phyloP scores from a whole-genome alignment of 2,329 filamentous ascomycete species.

The Cryphonectria nitschkei region DNA sequence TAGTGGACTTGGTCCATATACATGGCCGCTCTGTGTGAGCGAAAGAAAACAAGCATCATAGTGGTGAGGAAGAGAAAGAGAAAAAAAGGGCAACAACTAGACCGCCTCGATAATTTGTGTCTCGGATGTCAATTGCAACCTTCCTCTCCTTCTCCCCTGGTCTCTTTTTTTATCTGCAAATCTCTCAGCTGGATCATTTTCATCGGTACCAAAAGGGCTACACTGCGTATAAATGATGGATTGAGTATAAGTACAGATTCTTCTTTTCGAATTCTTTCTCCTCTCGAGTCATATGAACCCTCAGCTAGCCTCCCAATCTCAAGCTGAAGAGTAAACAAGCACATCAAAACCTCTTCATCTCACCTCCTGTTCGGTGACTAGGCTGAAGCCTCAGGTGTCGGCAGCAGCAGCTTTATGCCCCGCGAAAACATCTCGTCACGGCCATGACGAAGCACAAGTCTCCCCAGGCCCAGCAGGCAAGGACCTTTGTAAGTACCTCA shows the following conservation, averaged over 20 bases:
- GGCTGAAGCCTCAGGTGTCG: slow-evolving; percentile 7
- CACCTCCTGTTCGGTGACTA: slow-evolving; percentile 7
- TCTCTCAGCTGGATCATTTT: slow-evolving; percentile 16
- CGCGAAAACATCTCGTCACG: slow-evolving; percentile 1
- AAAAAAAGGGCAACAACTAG: slow-evolving; percentile 18
- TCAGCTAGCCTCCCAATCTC: not conserved
- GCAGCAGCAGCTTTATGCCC: not conserved
- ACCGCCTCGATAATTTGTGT: slow-evolving; percentile 25
- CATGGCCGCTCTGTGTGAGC: slow-evolving; percentile 16
- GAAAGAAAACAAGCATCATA: not conserved
- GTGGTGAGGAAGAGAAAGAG: not conserved
- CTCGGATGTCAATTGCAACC: slow-evolving; percentile 25
- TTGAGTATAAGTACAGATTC: slow-evolving; percentile 18
- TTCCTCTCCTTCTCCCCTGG: slow-evolving; percentile 4
- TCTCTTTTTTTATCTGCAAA: not conserved
- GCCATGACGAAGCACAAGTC: slow-evolving; percentile 6
- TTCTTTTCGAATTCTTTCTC: slow-evolving; percentile 7
- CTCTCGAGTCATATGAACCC: not conserved
- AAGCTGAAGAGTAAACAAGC: not conserved
- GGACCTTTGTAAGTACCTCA: slow-evolving; percentile 20
- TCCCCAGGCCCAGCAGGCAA: slow-evolving; percentile 15
- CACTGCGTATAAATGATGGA: not conserved
- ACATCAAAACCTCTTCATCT: not conserved
- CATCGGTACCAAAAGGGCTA: not conserved
- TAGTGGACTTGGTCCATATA: slow-evolving; percentile 18